These are phyloP conservation scores for Didymosphaeria variabile DNA, from an alignment of 2,329 filamentous ascomycete genomes.

Conservation along the genomic window DNA sequence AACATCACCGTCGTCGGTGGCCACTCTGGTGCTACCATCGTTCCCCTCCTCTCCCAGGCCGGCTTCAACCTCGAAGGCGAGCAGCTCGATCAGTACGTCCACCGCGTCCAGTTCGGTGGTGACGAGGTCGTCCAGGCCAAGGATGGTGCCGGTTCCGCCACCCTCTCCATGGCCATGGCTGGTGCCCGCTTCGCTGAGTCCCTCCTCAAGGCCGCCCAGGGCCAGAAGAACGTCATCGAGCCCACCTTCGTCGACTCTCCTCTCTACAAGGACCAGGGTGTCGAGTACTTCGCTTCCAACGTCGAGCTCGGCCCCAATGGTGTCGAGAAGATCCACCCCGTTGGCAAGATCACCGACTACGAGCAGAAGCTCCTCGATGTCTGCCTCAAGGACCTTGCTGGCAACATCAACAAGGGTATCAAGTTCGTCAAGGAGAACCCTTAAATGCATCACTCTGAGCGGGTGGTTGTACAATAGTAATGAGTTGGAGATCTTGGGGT, in stretches of 20 bases:
- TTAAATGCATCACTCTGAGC: conserved; percentile 26
- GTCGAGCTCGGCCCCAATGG: conserved; percentile 97
- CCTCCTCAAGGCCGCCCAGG: conserved; percentile 89
- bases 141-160: conserved; percentile 95
- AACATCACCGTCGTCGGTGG: conserved; percentile 96
- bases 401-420: conserved; percentile 93
- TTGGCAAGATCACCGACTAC: conserved; percentile 83
- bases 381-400: conserved; percentile 83
- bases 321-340: conserved; percentile 89
- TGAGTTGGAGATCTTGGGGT: conserved; percentile 21
- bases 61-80: conserved; percentile 85
- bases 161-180: conserved; percentile 98
- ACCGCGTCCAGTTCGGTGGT: conserved; percentile 98
- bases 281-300: conserved; percentile 95
- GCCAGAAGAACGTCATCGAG: conserved; percentile 94
- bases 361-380: conserved; percentile 92
- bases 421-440: conserved; percentile 70
- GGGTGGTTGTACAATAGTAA: conserved; percentile 41
- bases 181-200: conserved; percentile 87
- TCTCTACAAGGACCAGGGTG: conserved; percentile 97
- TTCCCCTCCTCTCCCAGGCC: conserved; percentile 95
- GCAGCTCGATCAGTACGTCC: conserved; percentile 78
- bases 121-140: conserved; percentile 99
- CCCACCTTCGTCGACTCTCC: conserved; percentile 97
- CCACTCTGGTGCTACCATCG: conserved; percentile 98